Evolutionary conservation across 805 yeast genomes (phyloP).

Genomic region (Brettanomyces naardenensis): DNA sequence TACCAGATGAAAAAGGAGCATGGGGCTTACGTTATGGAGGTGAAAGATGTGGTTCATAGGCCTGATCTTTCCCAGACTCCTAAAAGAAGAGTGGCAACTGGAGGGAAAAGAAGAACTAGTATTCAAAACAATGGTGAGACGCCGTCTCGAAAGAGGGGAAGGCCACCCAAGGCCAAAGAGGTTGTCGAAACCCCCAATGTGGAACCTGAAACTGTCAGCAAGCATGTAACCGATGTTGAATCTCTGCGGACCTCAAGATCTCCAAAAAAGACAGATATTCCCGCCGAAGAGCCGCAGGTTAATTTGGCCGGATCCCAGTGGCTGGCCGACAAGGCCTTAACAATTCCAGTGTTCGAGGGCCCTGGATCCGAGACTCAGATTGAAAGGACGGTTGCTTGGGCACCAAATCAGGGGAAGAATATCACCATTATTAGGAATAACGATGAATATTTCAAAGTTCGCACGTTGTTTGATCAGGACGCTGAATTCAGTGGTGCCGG

Average conservation of each 20-base stretch:
- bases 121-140: neutral
- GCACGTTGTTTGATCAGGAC: slow-evolving; percentile 56
- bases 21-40: slow-evolving; percentile 45
- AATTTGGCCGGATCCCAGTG: slow-evolving; percentile 40
- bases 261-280: neutral
- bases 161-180: neutral
- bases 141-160: neutral
- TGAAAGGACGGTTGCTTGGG: slow-evolving; percentile 53
- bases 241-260: slow-evolving; percentile 2
- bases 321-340: slow-evolving; percentile 35
- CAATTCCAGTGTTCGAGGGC: slow-evolving; percentile 41
- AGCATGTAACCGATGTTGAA: neutral
- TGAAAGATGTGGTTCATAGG: slow-evolving; percentile 50
- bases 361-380: slow-evolving; percentile 39
- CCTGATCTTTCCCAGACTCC: slow-evolving; percentile 20
- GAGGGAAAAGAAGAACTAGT: neutral
- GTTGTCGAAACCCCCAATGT: neutral
- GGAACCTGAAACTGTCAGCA: neutral
- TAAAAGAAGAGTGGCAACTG: neutral
- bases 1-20: slow-evolving; percentile 40
- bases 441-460: slow-evolving; percentile 51
- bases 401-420: slow-evolving; percentile 45
- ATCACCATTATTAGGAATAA: slow-evolving; percentile 31
- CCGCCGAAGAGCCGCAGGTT: neutral
- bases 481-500: slow-evolving; percentile 68